phyloP scores from a whole-genome alignment of 2,329 filamentous ascomycete genomes.

The Amauroascus verrucosus region DNA sequence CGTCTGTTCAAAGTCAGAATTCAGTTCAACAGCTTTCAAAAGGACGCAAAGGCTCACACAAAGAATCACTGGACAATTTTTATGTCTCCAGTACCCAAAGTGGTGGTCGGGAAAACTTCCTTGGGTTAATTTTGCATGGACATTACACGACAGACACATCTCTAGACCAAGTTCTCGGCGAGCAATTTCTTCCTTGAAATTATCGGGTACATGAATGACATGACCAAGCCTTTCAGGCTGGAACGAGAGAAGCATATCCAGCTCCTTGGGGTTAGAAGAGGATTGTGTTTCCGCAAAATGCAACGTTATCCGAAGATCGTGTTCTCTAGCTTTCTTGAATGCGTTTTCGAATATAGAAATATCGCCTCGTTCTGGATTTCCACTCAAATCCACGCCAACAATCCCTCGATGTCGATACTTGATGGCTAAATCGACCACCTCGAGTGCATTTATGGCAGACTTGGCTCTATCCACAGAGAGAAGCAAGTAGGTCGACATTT shows the following conservation, averaged over 20 bases:
- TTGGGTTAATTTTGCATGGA: slow-evolving; percentile 60
- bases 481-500: slow-evolving; percentile 56
- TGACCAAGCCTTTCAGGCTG: slow-evolving; percentile 62
- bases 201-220: slow-evolving; percentile 61
- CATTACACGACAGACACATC: slow-evolving; percentile 71
- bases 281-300: slow-evolving; percentile 65
- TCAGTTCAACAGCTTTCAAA: background rate
- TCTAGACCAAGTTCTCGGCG: slow-evolving; percentile 54
- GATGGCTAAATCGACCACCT: slow-evolving; percentile 54
- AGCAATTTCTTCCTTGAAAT: slow-evolving; percentile 48
- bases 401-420: slow-evolving; percentile 46
- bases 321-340: slow-evolving; percentile 47
- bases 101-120: slow-evolving; percentile 61
- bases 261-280: slow-evolving; percentile 50
- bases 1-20: slow-evolving; percentile 46
- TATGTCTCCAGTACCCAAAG: slow-evolving; percentile 60
- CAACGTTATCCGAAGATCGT: slow-evolving; percentile 55
- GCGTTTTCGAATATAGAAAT: slow-evolving; percentile 50
- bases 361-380: slow-evolving; percentile 57
- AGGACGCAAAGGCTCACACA: slow-evolving; percentile 47
- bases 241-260: slow-evolving; percentile 55
- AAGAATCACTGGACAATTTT: slow-evolving; percentile 52
- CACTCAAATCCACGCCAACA: slow-evolving; percentile 69
- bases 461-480: slow-evolving; percentile 64
- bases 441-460: slow-evolving; percentile 47